Conservation (phyloP, 2,329 filamentous ascomycete species). For the Mariannaea sp. region DNA sequence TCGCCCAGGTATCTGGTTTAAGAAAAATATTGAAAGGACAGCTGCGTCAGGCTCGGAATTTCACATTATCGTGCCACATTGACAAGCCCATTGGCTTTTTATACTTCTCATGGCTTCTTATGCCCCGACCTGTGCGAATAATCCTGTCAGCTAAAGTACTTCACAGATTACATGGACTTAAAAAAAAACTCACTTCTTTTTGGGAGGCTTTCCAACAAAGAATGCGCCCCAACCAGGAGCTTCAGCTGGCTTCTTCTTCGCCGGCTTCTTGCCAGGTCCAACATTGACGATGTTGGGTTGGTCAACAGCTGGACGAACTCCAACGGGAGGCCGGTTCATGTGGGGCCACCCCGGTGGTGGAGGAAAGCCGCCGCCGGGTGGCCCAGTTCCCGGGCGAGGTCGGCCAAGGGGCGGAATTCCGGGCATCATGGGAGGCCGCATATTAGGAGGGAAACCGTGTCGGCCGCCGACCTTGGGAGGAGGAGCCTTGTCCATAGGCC, state of each 20-base stretch:
- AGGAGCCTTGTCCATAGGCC: conserved; percentile 57
- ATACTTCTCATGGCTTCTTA: conserved; percentile 36
- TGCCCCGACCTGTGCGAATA: conserved; percentile 16
- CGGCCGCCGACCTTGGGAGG: conserved; percentile 30
- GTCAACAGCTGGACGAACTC: neutral
- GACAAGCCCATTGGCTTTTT: conserved; percentile 4
- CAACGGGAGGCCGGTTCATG: conserved; percentile 1
- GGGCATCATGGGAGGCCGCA: conserved; percentile 19
- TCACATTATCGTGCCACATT: conserved; percentile 30
- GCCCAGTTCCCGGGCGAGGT: conserved; percentile 9
- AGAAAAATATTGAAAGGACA: conserved; percentile 21
- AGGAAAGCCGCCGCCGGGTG: conserved; percentile 22
- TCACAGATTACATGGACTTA: too few species aligned
- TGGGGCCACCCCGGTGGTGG: conserved; percentile 35
- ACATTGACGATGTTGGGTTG: conserved; percentile 35
- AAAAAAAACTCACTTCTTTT: conserved; percentile 43
- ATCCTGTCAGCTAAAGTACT: conserved; percentile 20
- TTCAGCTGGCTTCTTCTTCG: conserved; percentile 30
- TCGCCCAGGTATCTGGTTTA: conserved; percentile 37
- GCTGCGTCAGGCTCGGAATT: conserved; percentile 21
- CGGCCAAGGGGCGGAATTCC: conserved; percentile 17
- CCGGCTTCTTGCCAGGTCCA: conserved; percentile 27
- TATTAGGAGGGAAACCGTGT: conserved; percentile 21
- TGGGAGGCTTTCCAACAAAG: conserved; percentile 38
- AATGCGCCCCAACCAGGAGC: conserved; percentile 32